Conservation (phyloP, 1,284 basidiomycete genomes). For the Heterobasidion irregulare region DNA sequence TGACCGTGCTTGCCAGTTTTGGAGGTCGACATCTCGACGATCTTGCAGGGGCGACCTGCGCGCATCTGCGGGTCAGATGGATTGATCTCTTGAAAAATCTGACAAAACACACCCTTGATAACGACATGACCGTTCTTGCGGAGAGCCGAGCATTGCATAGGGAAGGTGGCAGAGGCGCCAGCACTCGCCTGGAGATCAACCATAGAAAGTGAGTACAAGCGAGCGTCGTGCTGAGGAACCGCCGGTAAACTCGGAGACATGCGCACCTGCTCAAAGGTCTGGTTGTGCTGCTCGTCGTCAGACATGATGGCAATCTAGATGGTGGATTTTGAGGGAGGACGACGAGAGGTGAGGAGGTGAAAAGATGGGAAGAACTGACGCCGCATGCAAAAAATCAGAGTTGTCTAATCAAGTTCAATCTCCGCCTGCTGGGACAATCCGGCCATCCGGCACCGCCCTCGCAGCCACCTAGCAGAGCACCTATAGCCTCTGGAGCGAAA, state of each 20-base stretch:
- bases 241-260: neutral
- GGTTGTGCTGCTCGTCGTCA: constrained; percentile 87
- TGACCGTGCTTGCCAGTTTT: constrained; percentile 99
- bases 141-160: constrained; percentile 98
- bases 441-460: neutral
- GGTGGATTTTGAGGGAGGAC: constrained; percentile 11
- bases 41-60: constrained; percentile 93
- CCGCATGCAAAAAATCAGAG: constrained; percentile 22
- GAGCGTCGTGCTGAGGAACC: constrained; percentile 5
- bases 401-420: constrained; percentile 24
- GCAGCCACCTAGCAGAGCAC: too few species aligned
- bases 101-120: constrained; percentile 67
- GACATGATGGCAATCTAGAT: constrained; percentile 50
- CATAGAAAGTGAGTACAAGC: constrained; percentile 7
- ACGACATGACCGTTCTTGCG: constrained; percentile 94
- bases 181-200: constrained; percentile 46
- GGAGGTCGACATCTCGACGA: constrained; percentile 99
- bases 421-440: constrained; percentile 23
- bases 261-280: constrained; percentile 76
- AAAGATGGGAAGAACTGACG: constrained; percentile 5
- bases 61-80: constrained; percentile 2
- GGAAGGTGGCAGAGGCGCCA: constrained; percentile 84
- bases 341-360: constrained; percentile 12
- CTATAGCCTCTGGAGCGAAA: too few species aligned
- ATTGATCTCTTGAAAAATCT: neutral